phyloP scores from a whole-genome alignment of 225 moss, liverwort and hornwort genomes.

The Asterella californica region DNA sequence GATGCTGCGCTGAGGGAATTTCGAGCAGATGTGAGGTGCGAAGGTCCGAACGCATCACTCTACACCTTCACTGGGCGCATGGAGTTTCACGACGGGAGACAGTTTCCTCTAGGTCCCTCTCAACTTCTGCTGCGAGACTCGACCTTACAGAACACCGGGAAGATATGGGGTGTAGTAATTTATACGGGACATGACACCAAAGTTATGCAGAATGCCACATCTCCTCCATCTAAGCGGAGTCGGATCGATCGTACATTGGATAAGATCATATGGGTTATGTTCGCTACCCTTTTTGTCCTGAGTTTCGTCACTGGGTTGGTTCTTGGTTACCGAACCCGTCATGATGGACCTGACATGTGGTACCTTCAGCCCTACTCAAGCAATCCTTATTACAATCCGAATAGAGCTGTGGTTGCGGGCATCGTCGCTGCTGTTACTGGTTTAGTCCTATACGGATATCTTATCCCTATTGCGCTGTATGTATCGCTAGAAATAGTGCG shows the following conservation, averaged over 20 bases:
- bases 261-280: slow-evolving; percentile 72
- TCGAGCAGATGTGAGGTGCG: slow-evolving; percentile 60
- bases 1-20: slow-evolving; percentile 42
- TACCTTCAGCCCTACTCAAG: slow-evolving; percentile 50
- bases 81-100: slow-evolving; percentile 31
- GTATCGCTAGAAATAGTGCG: slow-evolving; percentile 79
- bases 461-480: slow-evolving; percentile 84
- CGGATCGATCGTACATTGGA: slow-evolving; percentile 71
- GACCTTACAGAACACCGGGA: slow-evolving; percentile 80
- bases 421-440: slow-evolving; percentile 54
- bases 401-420: slow-evolving; percentile 43
- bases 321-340: slow-evolving; percentile 47
- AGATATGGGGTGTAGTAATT: slow-evolving; percentile 64
- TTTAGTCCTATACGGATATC: slow-evolving; percentile 75
- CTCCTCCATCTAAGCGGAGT: slow-evolving; percentile 84
- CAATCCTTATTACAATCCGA: slow-evolving; percentile 62
- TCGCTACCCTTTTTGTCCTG: slow-evolving; percentile 56
- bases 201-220: slow-evolving; percentile 75
- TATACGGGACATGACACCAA: slow-evolving; percentile 90
- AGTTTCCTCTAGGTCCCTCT: slow-evolving; percentile 52
- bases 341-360: slow-evolving; percentile 48
- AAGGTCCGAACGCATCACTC: slow-evolving; percentile 77
- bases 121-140: slow-evolving; percentile 85
- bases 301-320: slow-evolving; percentile 48
- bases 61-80: slow-evolving; percentile 73